Percentiles rank a stretch among this genome's conserved stretches.
Conservation (phyloP, 768 basidiomycete genomes). For the Paxillus involutus region DNA sequence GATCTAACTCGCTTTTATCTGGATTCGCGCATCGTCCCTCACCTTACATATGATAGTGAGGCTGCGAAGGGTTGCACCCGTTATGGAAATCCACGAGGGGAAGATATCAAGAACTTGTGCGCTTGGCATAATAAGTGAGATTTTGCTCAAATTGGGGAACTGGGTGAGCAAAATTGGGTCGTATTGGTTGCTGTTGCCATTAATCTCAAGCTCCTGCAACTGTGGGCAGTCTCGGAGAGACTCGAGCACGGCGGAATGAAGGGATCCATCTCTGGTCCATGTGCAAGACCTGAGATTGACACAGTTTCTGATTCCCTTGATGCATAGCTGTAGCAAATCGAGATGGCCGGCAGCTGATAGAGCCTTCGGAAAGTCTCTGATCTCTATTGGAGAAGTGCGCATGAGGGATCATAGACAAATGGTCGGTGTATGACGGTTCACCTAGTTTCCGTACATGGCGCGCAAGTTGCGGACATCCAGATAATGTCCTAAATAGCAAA, state of each 20-base stretch:
- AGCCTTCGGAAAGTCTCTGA: constrained; percentile 71
- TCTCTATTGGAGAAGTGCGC: constrained; percentile 43
- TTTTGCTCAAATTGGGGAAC: constrained; percentile 52
- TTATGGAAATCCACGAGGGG: constrained; percentile 48
- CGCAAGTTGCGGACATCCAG: constrained; percentile 55
- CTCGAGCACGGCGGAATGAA: constrained; percentile 58
- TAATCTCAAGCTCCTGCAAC: constrained; percentile 66
- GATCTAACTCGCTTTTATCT: not conserved
- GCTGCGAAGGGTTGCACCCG: constrained; percentile 46
- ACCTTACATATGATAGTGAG: constrained; percentile 75
- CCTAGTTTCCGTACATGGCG: constrained; percentile 58
- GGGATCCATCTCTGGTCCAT: constrained; percentile 81
- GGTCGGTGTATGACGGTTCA: constrained; percentile 25
- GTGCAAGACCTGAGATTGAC: constrained; percentile 59
- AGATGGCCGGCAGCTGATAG: constrained; percentile 31
- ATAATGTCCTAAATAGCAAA: constrained; percentile 61
- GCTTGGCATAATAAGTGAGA: constrained; percentile 79
- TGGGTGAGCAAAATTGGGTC: constrained; percentile 47
- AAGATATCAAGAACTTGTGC: constrained; percentile 49
- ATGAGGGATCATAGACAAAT: constrained; percentile 2
- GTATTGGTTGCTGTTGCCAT: constrained; percentile 55
- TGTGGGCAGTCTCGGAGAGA: constrained; percentile 42
- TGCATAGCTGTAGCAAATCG: constrained; percentile 39
- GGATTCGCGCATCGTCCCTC: constrained; percentile 7
- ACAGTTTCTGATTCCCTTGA: constrained; percentile 59